Evolutionary conservation across 1,284 basidiomycete species (phyloP).

Genomic region (Trichosporon inkin): DNA sequence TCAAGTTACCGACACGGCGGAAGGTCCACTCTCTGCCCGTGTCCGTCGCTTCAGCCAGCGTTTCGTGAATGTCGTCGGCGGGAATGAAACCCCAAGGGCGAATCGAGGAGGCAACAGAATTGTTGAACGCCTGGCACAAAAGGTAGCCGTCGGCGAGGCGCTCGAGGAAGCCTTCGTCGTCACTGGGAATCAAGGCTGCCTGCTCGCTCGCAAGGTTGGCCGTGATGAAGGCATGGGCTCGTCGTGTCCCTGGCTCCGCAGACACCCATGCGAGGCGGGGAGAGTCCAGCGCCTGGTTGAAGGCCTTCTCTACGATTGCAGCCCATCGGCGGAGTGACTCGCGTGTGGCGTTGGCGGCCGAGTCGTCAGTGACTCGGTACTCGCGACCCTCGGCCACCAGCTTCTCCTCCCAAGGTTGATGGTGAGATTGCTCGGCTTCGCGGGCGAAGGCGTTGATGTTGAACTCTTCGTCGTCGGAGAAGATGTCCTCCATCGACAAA

Average conservation of each 20-base stretch:
- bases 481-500: conserved; percentile 14
- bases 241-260: conserved; percentile 25
- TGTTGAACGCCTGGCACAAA: conserved; percentile 44
- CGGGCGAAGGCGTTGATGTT: conserved; percentile 39
- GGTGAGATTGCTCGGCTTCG: conserved; percentile 23
- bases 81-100: conserved; percentile 48
- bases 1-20: conserved; percentile 43
- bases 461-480: conserved; percentile 43
- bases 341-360: neutral
- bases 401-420: conserved; percentile 46
- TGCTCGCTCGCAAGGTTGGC: conserved; percentile 35
- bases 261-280: conserved; percentile 27
- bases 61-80: conserved; percentile 47
- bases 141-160: conserved; percentile 45
- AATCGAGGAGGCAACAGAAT: conserved; percentile 28
- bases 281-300: conserved; percentile 20
- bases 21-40: conserved; percentile 46
- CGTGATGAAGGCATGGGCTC: conserved; percentile 37
- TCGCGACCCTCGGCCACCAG: conserved; percentile 32
- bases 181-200: conserved; percentile 27
- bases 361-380: conserved; percentile 20
- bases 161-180: conserved; percentile 1
- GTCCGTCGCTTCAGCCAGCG: conserved; percentile 23
- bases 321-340: conserved; percentile 30
- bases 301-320: conserved; percentile 36